Evolutionary conservation across 768 basidiomycete genomes (phyloP), one percentile per base, ranked within the genome.

Genomic region (Rhodocollybia butyracea): DNA sequence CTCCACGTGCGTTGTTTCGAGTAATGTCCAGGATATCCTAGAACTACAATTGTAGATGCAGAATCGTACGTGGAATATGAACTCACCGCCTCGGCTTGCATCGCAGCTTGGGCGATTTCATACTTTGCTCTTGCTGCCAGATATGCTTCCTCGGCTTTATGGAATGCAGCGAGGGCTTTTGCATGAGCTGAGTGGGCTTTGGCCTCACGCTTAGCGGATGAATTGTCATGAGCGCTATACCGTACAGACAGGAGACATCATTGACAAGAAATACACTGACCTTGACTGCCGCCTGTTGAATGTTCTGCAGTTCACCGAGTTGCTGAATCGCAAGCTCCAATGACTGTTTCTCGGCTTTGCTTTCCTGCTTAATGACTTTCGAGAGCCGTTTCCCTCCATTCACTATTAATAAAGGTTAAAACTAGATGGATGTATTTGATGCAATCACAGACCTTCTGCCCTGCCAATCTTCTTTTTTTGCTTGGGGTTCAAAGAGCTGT

Each of bases 311-410:
- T 27, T 82, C 73, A 3, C 78, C 77, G 21, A 92, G 81, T 58
- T 88, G 86, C 52, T 76, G 77, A 60, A 91, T 76, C 3, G 85
- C 82, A 4, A 80, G 72, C 21, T 72, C 68, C 21, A 94, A 68
- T 0, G 86, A 78, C 57, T 78, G 73, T 64, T 83, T 83, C 68
- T 91, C 89, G 1, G 80, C 74, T 63, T 83, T 84, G 1, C 78
- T 86, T 68, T 91, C 91, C 1, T 75, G 68, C 67, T 80, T 84
- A 62, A 92, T 82, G 32, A 93, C 79, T 64, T 83, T 91, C 6
- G 84, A 80, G 32, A 91, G 70, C 36, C 72, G 76, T 61, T 80
- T 83, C 6, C 79, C 78, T 45, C 88, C 82, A 60, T 78, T 82
- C 48, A 68, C 86, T 89, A 59, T 2, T 54, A 19, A 5, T 26